These are phyloP conservation scores for Diatrype stigma DNA, from an alignment of 2,329 filamentous ascomycete species.

Conservation along the genomic window DNA sequence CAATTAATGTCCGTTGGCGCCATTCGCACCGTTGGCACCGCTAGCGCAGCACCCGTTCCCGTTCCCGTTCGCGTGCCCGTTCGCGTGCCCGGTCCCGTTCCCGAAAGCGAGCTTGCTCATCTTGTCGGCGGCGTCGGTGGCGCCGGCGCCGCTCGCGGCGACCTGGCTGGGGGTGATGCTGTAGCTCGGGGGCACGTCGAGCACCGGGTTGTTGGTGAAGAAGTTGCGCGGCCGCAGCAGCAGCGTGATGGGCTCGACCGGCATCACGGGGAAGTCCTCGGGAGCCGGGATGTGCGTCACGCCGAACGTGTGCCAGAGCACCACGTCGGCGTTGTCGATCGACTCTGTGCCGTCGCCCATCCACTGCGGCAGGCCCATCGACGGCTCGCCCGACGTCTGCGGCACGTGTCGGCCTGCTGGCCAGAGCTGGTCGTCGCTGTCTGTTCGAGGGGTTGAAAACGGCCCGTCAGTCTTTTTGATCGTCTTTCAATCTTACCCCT, in stretches of 20 bases:
- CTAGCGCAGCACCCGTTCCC: neutral
- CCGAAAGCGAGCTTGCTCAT: slow-evolving; percentile 25
- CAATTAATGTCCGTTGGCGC: slow-evolving; percentile 10
- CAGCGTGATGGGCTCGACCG: slow-evolving; percentile 77
- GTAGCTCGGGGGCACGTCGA: slow-evolving; percentile 78
- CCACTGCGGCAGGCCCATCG: slow-evolving; percentile 70
- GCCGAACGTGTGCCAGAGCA: slow-evolving; percentile 93
- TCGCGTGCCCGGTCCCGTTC: slow-evolving; percentile 11
- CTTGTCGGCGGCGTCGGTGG: slow-evolving; percentile 27
- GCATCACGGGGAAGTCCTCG: slow-evolving; percentile 93
- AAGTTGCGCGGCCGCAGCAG: slow-evolving; percentile 77
- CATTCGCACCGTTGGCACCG: slow-evolving; percentile 5
- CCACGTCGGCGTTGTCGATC: slow-evolving; percentile 79
- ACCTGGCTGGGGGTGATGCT: slow-evolving; percentile 66
- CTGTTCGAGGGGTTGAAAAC: slow-evolving; percentile 35
- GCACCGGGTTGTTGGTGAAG: slow-evolving; percentile 72
- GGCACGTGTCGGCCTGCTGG: slow-evolving; percentile 84
- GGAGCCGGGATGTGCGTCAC: slow-evolving; percentile 84
- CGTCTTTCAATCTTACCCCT: too few species aligned
- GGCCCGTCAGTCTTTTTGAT: neutral
- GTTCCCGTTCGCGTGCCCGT: slow-evolving; percentile 5
- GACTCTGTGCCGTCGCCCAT: slow-evolving; percentile 64
- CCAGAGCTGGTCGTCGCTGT: slow-evolving; percentile 76
- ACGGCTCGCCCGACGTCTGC: slow-evolving; percentile 78
- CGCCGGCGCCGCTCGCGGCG: slow-evolving; percentile 25